Conservation (phyloP, 306 rosid genomes). For the Trifolium subterraneum region DNA sequence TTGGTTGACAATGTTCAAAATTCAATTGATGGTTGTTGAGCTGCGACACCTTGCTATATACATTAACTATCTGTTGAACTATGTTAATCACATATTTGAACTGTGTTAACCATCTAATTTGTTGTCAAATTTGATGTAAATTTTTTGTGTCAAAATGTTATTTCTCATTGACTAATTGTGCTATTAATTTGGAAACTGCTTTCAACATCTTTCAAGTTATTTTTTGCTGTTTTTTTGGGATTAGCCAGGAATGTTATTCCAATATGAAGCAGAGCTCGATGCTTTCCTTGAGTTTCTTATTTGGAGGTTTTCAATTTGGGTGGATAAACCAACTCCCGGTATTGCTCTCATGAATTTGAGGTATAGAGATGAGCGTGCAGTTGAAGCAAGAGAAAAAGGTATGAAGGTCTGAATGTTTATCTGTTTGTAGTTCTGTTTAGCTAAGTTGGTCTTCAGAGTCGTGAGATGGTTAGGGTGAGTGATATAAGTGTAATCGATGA, state of each 20-base stretch:
- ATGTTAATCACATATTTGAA: too few species aligned
- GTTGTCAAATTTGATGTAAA: background rate
- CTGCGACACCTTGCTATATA: too few species aligned
- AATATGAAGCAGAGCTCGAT: slow-evolving; percentile 86
- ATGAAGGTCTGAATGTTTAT: slow-evolving; percentile 38
- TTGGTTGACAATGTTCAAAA: too few species aligned
- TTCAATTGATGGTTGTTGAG: too few species aligned
- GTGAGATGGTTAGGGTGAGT: slow-evolving; percentile 40
- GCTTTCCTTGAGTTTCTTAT: slow-evolving; percentile 98
- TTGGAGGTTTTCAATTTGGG: slow-evolving; percentile 99
- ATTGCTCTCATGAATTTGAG: slow-evolving; percentile 95
- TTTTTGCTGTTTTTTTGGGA: slow-evolving; percentile 56
- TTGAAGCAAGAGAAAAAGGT: slow-evolving; percentile 82
- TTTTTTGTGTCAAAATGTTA: too few species aligned
- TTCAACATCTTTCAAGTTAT: slow-evolving; percentile 39
- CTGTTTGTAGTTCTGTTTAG: slow-evolving; percentile 29
- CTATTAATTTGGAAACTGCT: slow-evolving; percentile 28
- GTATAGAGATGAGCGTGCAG: slow-evolving; percentile 89
- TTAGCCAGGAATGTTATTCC: slow-evolving; percentile 99
- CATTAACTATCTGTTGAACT: too few species aligned
- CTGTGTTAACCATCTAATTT: too few species aligned
- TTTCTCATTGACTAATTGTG: background rate
- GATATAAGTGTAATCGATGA: background rate
- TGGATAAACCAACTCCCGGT: slow-evolving; percentile 96
- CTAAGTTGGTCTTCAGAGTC: slow-evolving; percentile 17